Evolutionary conservation across 2,329 filamentous ascomycete species (phyloP), one percentile per base, ranked within the genome.

Genomic region (Paramyrothecium roridum): DNA sequence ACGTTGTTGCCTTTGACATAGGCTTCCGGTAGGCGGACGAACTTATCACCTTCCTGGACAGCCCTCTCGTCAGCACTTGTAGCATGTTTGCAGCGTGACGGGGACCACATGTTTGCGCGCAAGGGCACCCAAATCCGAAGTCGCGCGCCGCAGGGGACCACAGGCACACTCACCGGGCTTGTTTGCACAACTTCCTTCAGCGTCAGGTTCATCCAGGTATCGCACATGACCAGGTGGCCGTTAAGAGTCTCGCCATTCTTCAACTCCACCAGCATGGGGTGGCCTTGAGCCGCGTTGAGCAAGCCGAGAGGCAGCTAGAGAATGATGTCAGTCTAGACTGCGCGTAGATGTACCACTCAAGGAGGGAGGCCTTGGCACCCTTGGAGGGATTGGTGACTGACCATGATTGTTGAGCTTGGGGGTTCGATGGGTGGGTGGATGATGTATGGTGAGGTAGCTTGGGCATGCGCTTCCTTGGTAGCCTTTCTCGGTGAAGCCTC

Each of bases 141-240:
- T 30, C 26, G 26, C 26, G 37, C 37, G 37, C 37, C 37, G 37
- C n/a, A 43, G 37, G n/a, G 13, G 37, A 19, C n/a, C 13, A 19
- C 13, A 19, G 7, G 37, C 13, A 16, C 13, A 19, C 80, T 52
- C 75, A 89, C 86, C 22, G 93, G 87, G 70, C 89, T 96, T 19
- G 95, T 98, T 76, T 98, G 93, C 37, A 98, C 91, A 21, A 99
- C 96, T 73, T 98, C 95, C 74, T 95, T 96, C 63, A 99, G 77
- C 2, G 93, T 98, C 65, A 99, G 79, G 77, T 99, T 99, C 95
- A 99, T 99, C 92, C 95, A 99, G 50, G 93, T 99, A 74, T 99
- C 95, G 85, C 93, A 99, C 73, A 89, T 91, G 73, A 97, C 89
- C 57, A 99, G 81, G 70, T 97, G 92, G 60, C 95, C 95, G 76